A percentile compares a stretch with the other conserved stretches of the same genome.
Conservation (phyloP, 2,329 filamentous ascomycete species). For the Neonectria neomacrospora region DNA sequence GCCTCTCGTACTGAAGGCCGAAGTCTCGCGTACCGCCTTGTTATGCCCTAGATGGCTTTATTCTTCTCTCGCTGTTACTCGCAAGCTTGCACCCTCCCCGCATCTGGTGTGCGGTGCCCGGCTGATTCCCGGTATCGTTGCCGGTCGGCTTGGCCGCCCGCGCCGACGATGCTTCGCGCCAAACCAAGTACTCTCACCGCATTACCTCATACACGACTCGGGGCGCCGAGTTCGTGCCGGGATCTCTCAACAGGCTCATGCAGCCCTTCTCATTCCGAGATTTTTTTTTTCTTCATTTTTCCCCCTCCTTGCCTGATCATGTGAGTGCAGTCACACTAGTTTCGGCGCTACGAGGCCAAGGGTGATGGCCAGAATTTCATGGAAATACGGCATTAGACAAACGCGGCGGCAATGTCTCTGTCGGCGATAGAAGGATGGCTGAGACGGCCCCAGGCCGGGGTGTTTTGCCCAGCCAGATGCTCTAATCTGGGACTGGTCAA, state of each 20-base stretch:
- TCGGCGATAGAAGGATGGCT: conserved; percentile 1
- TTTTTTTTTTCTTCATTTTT: conserved; percentile 17
- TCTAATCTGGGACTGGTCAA: neutral
- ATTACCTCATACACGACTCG: conserved; percentile 47
- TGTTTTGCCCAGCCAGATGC: conserved; percentile 8
- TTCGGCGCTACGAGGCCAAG: conserved; percentile 32
- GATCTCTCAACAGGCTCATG: conserved; percentile 41
- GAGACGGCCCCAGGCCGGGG: conserved; percentile 2
- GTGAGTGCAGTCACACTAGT: conserved; percentile 34
- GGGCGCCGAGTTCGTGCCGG: conserved; percentile 45
- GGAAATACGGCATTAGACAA: conserved; percentile 10
- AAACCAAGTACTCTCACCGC: conserved; percentile 45
- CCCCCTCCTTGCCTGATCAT: conserved; percentile 35
- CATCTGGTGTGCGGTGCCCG: conserved; percentile 25
- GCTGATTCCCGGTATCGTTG: conserved; percentile 42
- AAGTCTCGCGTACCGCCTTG: conserved; percentile 14
- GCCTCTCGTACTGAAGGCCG: conserved; percentile 22
- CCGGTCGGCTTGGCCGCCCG: conserved; percentile 40
- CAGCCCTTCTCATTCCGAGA: conserved; percentile 36
- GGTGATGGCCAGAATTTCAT: conserved; percentile 25
- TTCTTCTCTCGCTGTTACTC: neutral
- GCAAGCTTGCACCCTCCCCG: conserved; percentile 9
- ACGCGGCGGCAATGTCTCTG: conserved; percentile 2
- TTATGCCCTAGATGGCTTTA: neutral
- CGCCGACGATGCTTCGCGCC: conserved; percentile 43